Conservation (phyloP, 352 stramenopile species). For the Globisporangium paddicum region DNA sequence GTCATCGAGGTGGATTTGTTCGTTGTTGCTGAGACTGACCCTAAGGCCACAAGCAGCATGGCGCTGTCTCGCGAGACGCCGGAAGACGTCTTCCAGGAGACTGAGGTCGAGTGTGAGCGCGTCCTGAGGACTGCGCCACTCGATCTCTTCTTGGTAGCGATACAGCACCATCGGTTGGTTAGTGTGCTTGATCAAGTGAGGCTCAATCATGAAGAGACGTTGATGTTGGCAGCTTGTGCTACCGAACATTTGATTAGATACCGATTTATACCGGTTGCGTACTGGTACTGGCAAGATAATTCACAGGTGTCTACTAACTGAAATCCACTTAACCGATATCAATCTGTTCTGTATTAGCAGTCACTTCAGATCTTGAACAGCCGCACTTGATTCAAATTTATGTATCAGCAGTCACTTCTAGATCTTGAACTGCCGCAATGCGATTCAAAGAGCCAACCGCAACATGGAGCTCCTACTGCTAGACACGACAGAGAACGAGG, state of each 20-base stretch:
- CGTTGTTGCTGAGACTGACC: not conserved
- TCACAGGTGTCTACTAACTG: no score
- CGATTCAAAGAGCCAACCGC: not conserved
- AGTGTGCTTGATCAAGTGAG: not conserved
- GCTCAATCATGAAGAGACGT: not conserved
- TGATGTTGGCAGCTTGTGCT: not conserved
- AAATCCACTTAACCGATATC: no score
- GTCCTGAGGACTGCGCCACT: slow-evolving; percentile 44
- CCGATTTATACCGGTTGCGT: no score
- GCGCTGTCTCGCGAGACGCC: slow-evolving; percentile 21
- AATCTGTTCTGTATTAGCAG: not conserved
- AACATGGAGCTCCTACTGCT: slow-evolving; percentile 55
- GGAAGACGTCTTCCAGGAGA: slow-evolving; percentile 56
- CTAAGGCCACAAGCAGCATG: slow-evolving; percentile 12
- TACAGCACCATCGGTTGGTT: slow-evolving; percentile 25
- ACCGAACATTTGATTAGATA: slow-evolving; percentile 3
- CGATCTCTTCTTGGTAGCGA: slow-evolving; percentile 22
- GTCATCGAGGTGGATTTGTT: not conserved
- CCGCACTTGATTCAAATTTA: no score
- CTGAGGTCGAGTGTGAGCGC: slow-evolving; percentile 43
- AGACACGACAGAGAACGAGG: slow-evolving; percentile 61
- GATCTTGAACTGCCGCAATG: slow-evolving; percentile 12
- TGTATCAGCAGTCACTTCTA: not conserved
- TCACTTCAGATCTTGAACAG: slow-evolving; percentile 7
- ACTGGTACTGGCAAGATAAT: no score